Percentiles rank a stretch among this genome's conserved stretches.
Evolutionary conservation across 1,284 basidiomycete species (phyloP).

Genomic region (Irpex sp.): DNA sequence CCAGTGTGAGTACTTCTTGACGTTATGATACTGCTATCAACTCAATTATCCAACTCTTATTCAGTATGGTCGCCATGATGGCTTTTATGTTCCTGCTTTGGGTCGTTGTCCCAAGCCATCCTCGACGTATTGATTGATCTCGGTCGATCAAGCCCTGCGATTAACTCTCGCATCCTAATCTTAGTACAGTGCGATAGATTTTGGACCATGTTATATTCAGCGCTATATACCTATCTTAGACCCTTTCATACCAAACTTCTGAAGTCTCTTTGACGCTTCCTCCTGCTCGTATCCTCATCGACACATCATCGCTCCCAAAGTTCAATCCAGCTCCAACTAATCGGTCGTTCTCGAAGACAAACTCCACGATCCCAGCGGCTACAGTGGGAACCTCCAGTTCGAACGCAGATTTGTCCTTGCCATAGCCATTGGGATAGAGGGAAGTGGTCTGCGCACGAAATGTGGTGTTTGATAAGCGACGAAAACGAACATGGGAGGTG

Average conservation of each 20-base stretch:
- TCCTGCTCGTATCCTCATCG: conserved; percentile 12
- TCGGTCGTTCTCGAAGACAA: neutral
- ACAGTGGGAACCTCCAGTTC: neutral
- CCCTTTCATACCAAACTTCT: conserved; percentile 24
- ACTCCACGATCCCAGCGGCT: neutral
- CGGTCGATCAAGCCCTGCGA: neutral
- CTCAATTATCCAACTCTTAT: neutral
- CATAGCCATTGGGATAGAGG: neutral
- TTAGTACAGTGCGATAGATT: too few species aligned
- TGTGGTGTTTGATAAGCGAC: too few species aligned
- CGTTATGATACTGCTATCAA: neutral
- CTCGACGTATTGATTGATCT: neutral
- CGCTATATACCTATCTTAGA: neutral
- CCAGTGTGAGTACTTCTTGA: conserved; percentile 42
- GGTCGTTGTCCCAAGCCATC: neutral
- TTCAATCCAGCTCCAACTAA: conserved; percentile 19
- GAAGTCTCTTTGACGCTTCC: conserved; percentile 17
- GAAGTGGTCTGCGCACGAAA: neutral
- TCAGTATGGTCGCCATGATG: conserved; percentile 45
- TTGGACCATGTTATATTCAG: too few species aligned
- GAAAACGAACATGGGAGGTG: too few species aligned
- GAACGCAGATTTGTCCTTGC: conserved; percentile 10
- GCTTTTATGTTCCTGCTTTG: conserved; percentile 29
- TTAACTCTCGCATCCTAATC: too few species aligned
- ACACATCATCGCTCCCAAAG: conserved; percentile 8